phyloP scores from a whole-genome alignment of 228 moss, liverwort and hornwort species.

The Sphagnum fallax region DNA sequence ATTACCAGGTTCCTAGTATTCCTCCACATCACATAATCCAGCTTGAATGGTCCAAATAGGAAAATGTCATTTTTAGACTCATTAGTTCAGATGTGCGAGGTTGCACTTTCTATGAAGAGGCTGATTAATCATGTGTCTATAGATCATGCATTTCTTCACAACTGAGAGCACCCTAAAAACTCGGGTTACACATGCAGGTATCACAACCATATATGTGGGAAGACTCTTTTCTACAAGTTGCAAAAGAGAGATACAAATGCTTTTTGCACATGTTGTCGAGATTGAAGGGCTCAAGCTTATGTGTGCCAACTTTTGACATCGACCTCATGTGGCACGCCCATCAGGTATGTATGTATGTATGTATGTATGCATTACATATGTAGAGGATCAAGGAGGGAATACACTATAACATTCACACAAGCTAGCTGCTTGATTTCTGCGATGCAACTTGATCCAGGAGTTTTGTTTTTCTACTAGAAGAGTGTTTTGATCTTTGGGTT shows the following conservation, averaged over 20 bases:
- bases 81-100: too few relatives aligned
- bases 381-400: too few relatives aligned
- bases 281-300: conserved; percentile 58
- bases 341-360: conserved; percentile 38
- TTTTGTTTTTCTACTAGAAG: too few relatives aligned
- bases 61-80: not conserved
- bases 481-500: too few relatives aligned
- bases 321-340: conserved; percentile 94
- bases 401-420: too few relatives aligned
- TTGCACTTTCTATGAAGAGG: too few relatives aligned
- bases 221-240: conserved; percentile 55
- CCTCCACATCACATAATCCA: not conserved
- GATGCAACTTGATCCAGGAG: too few relatives aligned
- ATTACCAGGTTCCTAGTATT: conserved; percentile 48
- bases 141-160: too few relatives aligned
- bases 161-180: too few relatives aligned
- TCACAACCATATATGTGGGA: conserved; percentile 88
- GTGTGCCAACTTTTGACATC: conserved; percentile 91
- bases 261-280: conserved; percentile 63
- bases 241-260: conserved; percentile 77
- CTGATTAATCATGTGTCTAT: too few relatives aligned
- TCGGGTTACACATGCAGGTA: conserved; percentile 25
- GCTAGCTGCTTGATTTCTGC: too few relatives aligned
- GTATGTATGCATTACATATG: not conserved
- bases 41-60: not conserved